phyloP scores from a whole-genome alignment of 2,329 filamentous ascomycete species.

The Sarocladiaceae sp. region DNA sequence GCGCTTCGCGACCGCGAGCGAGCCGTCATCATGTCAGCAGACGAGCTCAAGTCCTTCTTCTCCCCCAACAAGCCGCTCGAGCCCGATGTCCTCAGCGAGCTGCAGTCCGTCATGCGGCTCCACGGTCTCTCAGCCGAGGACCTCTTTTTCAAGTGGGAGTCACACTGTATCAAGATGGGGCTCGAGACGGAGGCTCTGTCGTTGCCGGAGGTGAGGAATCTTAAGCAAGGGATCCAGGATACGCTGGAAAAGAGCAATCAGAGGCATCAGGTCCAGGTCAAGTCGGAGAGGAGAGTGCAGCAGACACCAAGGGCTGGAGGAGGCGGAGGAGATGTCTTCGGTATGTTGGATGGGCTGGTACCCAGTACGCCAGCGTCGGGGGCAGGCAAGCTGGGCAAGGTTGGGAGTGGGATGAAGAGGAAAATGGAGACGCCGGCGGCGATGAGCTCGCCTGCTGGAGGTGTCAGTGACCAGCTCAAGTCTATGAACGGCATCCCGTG shows the following conservation, averaged over 20 bases:
- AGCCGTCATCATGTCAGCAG: slow-evolving; percentile 27
- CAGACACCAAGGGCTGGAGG: slow-evolving; percentile 40
- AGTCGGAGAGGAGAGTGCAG: slow-evolving; percentile 54
- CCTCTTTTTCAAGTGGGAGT: slow-evolving; percentile 98
- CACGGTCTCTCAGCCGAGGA: slow-evolving; percentile 79
- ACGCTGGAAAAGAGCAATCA: slow-evolving; percentile 70
- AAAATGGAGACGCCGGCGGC: slow-evolving; percentile 23
- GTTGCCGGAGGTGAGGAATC: slow-evolving; percentile 63
- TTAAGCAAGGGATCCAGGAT: slow-evolving; percentile 86
- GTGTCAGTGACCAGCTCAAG: slow-evolving; percentile 27
- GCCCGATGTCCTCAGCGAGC: slow-evolving; percentile 70
- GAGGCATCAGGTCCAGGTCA: slow-evolving; percentile 56
- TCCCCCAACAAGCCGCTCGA: slow-evolving; percentile 48
- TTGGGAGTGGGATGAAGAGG: slow-evolving; percentile 24
- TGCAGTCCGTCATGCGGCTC: slow-evolving; percentile 79
- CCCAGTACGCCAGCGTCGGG: slow-evolving; percentile 52
- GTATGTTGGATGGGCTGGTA: slow-evolving; percentile 69
- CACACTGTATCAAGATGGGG: slow-evolving; percentile 85
- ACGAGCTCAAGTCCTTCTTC: slow-evolving; percentile 29
- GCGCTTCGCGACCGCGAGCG: not conserved
- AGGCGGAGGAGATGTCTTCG: slow-evolving; percentile 62
- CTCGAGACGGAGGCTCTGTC: slow-evolving; percentile 65
- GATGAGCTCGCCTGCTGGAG: slow-evolving; percentile 27
- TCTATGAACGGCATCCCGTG: slow-evolving; percentile 23
- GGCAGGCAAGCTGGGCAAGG: slow-evolving; percentile 32